Percentiles rank a stretch among this genome's conserved stretches.
phyloP scores from a whole-genome alignment of 768 basidiomycete genomes.

The Agaricus subrufescens region DNA sequence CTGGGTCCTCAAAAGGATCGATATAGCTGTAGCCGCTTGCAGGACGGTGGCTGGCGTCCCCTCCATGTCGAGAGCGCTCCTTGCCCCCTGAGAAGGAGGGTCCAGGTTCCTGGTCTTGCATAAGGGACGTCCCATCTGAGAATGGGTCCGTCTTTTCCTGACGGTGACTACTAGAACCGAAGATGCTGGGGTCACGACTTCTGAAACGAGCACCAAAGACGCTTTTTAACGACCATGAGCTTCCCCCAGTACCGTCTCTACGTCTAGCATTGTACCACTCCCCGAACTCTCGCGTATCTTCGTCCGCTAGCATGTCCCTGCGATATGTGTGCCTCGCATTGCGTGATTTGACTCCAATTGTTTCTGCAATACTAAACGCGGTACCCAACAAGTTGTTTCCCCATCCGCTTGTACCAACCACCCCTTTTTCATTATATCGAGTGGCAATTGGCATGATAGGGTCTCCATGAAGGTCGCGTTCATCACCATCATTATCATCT shows the following conservation, averaged over 20 bases:
- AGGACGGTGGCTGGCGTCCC: constrained; percentile 36
- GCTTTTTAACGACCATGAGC: constrained; percentile 50
- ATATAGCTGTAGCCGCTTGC: constrained; percentile 31
- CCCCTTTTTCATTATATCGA: constrained; percentile 14
- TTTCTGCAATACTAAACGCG: constrained; percentile 25
- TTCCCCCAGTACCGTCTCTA: constrained; percentile 38
- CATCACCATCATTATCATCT: constrained; percentile 20
- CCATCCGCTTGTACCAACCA: constrained; percentile 2
- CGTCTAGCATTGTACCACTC: constrained; percentile 30
- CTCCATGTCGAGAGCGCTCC: constrained; percentile 20
- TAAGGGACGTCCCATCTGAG: constrained; percentile 36
- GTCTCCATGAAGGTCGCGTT: constrained; percentile 8
- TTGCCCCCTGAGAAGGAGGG: constrained; percentile 19
- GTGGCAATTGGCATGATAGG: constrained; percentile 27
- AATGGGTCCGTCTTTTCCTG: constrained; percentile 50
- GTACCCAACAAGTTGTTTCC: constrained; percentile 14
- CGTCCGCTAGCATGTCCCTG: constrained; percentile 75
- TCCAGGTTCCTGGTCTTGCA: constrained; percentile 29
- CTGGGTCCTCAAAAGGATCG: constrained; percentile 46
- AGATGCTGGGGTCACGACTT: constrained; percentile 36
- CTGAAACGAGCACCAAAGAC: constrained; percentile 33
- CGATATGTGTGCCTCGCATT: constrained; percentile 28
- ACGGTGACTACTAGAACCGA: constrained; percentile 27
- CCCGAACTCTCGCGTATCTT: constrained; percentile 56
- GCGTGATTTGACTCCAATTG: constrained; percentile 23